A percentile compares a stretch with the other conserved stretches of the same genome.
These are phyloP conservation scores for Pascua guehoae DNA, from an alignment of 1,284 basidiomycete species.

Conservation along the genomic window DNA sequence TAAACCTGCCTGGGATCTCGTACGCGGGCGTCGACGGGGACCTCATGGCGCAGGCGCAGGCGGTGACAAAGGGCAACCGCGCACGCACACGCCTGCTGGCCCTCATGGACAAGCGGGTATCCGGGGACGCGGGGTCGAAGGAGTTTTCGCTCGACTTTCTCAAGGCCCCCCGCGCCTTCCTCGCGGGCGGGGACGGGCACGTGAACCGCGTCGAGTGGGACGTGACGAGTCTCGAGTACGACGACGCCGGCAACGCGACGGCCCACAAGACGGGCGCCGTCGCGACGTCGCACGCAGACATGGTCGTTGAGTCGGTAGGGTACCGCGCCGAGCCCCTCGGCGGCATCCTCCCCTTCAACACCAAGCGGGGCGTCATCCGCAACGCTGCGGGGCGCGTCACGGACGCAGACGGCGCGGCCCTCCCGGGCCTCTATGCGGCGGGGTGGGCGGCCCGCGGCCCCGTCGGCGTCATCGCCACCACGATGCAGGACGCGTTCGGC, in stretches of 20 bases:
- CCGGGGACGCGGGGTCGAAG: slow-evolving; percentile 47
- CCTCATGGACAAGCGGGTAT: slow-evolving; percentile 45
- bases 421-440: slow-evolving; percentile 75
- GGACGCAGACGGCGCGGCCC: slow-evolving; percentile 27
- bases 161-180: slow-evolving; percentile 62
- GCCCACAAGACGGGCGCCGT: slow-evolving; percentile 62
- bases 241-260: slow-evolving; percentile 36
- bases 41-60: slow-evolving; percentile 44
- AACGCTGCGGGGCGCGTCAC: slow-evolving; percentile 48
- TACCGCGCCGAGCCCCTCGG: slow-evolving; percentile 67
- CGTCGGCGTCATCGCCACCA: slow-evolving; percentile 84
- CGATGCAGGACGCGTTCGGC: slow-evolving; percentile 87
- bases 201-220: slow-evolving; percentile 40
- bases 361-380: slow-evolving; percentile 36
- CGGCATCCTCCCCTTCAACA: slow-evolving; percentile 50
- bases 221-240: slow-evolving; percentile 36
- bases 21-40: slow-evolving; percentile 37
- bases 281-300: slow-evolving; percentile 60
- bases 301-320: slow-evolving; percentile 84
- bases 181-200: slow-evolving; percentile 40
- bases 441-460: slow-evolving; percentile 94
- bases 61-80: slow-evolving; percentile 45
- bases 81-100: slow-evolving; percentile 53
- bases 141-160: slow-evolving; percentile 80
- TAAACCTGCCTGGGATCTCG: slow-evolving; percentile 65